Percentiles rank a stretch among this genome's conserved stretches.
These are phyloP conservation scores for Cercis canadensis DNA, from an alignment of 306 rosid genomes.

Conservation along the genomic window DNA sequence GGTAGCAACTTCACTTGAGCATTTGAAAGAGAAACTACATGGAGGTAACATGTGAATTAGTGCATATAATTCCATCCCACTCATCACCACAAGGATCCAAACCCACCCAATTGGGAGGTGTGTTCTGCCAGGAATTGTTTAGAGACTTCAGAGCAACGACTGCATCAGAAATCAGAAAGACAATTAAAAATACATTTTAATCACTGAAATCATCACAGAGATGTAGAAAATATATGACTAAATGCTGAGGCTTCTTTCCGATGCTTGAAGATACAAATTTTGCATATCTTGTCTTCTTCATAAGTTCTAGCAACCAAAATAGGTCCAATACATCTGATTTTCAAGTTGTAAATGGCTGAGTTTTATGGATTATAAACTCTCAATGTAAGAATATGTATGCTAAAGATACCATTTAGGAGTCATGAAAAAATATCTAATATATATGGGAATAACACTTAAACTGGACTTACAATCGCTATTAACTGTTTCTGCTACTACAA, in stretches of 20 bases:
- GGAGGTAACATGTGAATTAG: slow-evolving; percentile 47
- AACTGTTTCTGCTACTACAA: slow-evolving; percentile 21
- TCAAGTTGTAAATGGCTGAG: too few species aligned
- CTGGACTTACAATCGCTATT: slow-evolving; percentile 10
- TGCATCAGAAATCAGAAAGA: slow-evolving; percentile 33
- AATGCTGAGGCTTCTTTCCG: too few species aligned
- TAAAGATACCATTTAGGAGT: too few species aligned
- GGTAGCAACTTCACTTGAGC: slow-evolving; percentile 3
- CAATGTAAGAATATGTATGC: too few species aligned
- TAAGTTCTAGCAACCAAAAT: too few species aligned
- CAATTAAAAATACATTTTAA: slow-evolving; percentile 12
- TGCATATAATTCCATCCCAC: slow-evolving; percentile 61
- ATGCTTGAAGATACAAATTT: too few species aligned
- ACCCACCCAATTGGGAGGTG: slow-evolving; percentile 49
- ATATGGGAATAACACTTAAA: neutral
- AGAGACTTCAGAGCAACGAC: slow-evolving; percentile 46
- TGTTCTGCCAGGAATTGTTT: slow-evolving; percentile 33
- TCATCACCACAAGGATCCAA: slow-evolving; percentile 48
- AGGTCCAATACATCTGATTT: too few species aligned
- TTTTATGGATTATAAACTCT: too few species aligned
- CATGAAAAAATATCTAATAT: neutral
- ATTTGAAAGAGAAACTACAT: slow-evolving; percentile 45
- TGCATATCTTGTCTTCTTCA: too few species aligned
- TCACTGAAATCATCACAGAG: neutral
- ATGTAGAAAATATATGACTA: too few species aligned